These are phyloP conservation scores for Syncephalastrum sp. DNA, from an alignment of 371 early-diverging fungal species.

Conservation along the genomic window DNA sequence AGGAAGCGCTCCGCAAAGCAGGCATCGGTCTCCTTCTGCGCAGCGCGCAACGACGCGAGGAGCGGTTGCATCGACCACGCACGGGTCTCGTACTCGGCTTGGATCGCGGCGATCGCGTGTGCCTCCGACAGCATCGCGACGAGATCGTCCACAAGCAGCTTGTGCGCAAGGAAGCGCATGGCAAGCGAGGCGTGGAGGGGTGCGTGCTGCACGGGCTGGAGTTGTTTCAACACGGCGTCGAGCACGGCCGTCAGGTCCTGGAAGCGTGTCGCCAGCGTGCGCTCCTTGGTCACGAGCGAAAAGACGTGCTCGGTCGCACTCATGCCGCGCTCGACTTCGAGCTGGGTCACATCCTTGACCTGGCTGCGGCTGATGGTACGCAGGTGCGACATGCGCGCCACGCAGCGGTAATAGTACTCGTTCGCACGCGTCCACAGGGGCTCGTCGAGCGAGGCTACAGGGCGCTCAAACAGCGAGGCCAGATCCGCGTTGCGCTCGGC, in stretches of 20 bases:
- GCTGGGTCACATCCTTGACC: slow-evolving; percentile 68
- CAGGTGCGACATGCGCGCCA: slow-evolving; percentile 69
- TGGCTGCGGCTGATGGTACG: slow-evolving; percentile 55
- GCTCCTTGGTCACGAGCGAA: slow-evolving; percentile 60
- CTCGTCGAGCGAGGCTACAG: slow-evolving; percentile 30
- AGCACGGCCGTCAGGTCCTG: slow-evolving; percentile 31
- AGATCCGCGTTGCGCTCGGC: slow-evolving; percentile 41
- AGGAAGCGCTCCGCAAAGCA: slow-evolving; percentile 38
- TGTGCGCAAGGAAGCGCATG: slow-evolving; percentile 38
- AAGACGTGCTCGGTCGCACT: slow-evolving; percentile 76
- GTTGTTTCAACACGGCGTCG: slow-evolving; percentile 36
- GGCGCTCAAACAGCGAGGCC: slow-evolving; percentile 33
- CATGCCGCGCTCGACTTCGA: slow-evolving; percentile 70
- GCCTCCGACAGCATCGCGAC: slow-evolving; percentile 39
- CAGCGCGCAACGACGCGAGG: slow-evolving; percentile 17
- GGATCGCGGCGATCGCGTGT: slow-evolving; percentile 18
- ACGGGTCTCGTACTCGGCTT: slow-evolving; percentile 14
- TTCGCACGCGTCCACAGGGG: slow-evolving; percentile 62
- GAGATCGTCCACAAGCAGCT: slow-evolving; percentile 49
- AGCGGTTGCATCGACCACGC: neutral
- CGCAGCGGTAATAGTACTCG: slow-evolving; percentile 69
- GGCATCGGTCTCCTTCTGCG: slow-evolving; percentile 17
- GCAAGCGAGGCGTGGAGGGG: slow-evolving; percentile 22
- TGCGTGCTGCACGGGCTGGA: slow-evolving; percentile 15
- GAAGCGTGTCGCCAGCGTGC: slow-evolving; percentile 40